These are phyloP conservation scores for Collybiopsis luxurians DNA, from an alignment of 768 basidiomycete genomes.

Conservation along the genomic window DNA sequence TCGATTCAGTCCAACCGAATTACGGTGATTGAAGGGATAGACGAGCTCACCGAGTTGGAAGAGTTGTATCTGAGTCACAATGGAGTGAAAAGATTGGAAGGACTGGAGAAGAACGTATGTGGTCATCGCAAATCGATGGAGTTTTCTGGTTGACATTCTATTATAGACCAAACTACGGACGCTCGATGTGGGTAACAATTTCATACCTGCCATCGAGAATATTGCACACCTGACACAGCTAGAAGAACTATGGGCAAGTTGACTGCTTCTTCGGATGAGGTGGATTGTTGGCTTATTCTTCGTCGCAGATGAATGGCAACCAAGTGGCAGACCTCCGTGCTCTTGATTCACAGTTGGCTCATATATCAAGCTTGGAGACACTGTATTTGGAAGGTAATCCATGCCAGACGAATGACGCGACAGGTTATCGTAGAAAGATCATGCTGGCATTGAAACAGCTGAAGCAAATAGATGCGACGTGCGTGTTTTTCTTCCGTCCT, in stretches of 20 bases:
- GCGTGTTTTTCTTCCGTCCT: slow-evolving; percentile 28
- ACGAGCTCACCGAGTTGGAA: slow-evolving; percentile 69
- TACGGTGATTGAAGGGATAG: slow-evolving; percentile 80
- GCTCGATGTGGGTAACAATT: slow-evolving; percentile 87
- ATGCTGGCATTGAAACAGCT: slow-evolving; percentile 86
- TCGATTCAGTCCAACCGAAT: slow-evolving; percentile 95
- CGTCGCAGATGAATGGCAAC: slow-evolving; percentile 82
- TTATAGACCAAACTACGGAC: slow-evolving; percentile 67
- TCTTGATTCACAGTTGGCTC: slow-evolving; percentile 64
- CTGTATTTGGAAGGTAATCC: slow-evolving; percentile 97
- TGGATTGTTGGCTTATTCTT: neutral
- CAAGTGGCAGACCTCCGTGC: slow-evolving; percentile 67
- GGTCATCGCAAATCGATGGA: neutral
- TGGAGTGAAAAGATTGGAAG: slow-evolving; percentile 80
- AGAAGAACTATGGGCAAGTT: slow-evolving; percentile 92
- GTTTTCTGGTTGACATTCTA: neutral
- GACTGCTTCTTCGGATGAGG: neutral
- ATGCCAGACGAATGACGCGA: slow-evolving; percentile 75
- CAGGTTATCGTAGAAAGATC: slow-evolving; percentile 84
- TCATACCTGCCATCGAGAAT: slow-evolving; percentile 75
- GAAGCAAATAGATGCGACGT: slow-evolving; percentile 96
- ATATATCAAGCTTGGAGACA: slow-evolving; percentile 68
- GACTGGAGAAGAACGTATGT: slow-evolving; percentile 79
- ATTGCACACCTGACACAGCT: slow-evolving; percentile 71
- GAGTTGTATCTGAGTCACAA: slow-evolving; percentile 96